Base-by-base conservation (phyloP, 2,329 filamentous ascomycete genomes). In the Coniochaeta hoffmannii region DNA sequence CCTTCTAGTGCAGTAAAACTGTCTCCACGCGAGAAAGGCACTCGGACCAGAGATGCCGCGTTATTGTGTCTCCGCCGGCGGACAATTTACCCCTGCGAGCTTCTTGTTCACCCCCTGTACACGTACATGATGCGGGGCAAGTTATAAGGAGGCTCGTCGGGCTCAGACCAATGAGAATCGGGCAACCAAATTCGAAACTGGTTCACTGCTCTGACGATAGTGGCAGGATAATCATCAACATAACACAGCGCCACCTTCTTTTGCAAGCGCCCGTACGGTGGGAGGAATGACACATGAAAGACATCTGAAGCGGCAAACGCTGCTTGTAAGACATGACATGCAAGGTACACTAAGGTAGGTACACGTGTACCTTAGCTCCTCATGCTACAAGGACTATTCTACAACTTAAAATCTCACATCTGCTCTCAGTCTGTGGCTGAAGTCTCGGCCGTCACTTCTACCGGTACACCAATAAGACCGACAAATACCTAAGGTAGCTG, bases 1-100 rank as follows among this genome's bases (percentile, higher is more conserved):
- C 31, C 17, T 34, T 53, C 41, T 53, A 52, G 34, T 57, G 30
- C 51, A 52, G 28, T n/a, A 50, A 34, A 28, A 7, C n/a, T 50
- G 44, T 31, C 49, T 50, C 30, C 49, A 50, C 30, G 50, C 30
- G 22, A 14, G 31, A 22, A 28, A 24, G 19, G 15, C 31, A 28
- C 34, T 53, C 50, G 50, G 50, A 38, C 50, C 50, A 53, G 30
- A 53, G 50, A 53, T 53, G 50, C 50, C 50, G 50, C 31, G 50
- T 53, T 53, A 28, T 46, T 46, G 12, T 22, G 41, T 46, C 19
- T 46, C 41, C 41, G 15, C 26, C 41, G 15, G 41, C 41, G 22
- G 41, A 28, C 41, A 28, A 46, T 26, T 46, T 46, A 28, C 41
- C 41, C 41, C 41, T 46, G 41, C 24, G 4, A 28, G 15, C 41